Base-by-base conservation (phyloP, 768 basidiomycete species). In the Suillus tomentosus region DNA sequence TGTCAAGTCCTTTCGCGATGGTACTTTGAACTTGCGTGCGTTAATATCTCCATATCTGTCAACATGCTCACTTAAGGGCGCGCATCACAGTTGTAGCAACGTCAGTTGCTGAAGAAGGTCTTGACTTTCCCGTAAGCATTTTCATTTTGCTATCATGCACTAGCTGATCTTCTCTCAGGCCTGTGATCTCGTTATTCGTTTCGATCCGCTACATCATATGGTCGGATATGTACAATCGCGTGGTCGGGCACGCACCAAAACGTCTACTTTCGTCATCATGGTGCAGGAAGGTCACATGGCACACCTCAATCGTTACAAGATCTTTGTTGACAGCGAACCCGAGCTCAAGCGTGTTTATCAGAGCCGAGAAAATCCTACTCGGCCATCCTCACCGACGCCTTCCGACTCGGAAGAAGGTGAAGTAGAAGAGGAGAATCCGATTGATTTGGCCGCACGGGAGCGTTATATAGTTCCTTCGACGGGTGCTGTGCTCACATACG, bases 211-310 rank as follows among this genome's bases (percentile, higher is more conserved):
- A 9, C 85, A 89, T 47, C 92, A 94, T 65, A 88, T 95, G 84
- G 88, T 90, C 22, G 90, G 89, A 57, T 96, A 96, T 68, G 85
- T 96, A 48, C 95, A 96, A 73, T 94, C 92, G 22, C 87, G 95
- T 34, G 95, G 95, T 45, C 84, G 95, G 14, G 94, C 95, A 0
- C 82, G 95, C 54, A 89, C 87, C 65, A 84, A 85, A 63, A 79
- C 84, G 0, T 94, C 94, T 1, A 88, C 86, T 2, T 96, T 92
- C 68, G 79, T 95, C 51, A 82, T 95, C 37, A 90, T 96, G 92
- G 81, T 93, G 19, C 85, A 87, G 65, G 78, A 89, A 64, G 84
- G 85, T 58, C 81, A 89, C 56, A 72, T 77, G 1, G 76, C 78
- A 2, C 85, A 89, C 62, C 74, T 88, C 2, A 79, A 79, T 24